A percentile compares a stretch with the other conserved stretches of the same genome.
Conservation (phyloP, 1,284 basidiomycete species). For the Ganoderma sp. region DNA sequence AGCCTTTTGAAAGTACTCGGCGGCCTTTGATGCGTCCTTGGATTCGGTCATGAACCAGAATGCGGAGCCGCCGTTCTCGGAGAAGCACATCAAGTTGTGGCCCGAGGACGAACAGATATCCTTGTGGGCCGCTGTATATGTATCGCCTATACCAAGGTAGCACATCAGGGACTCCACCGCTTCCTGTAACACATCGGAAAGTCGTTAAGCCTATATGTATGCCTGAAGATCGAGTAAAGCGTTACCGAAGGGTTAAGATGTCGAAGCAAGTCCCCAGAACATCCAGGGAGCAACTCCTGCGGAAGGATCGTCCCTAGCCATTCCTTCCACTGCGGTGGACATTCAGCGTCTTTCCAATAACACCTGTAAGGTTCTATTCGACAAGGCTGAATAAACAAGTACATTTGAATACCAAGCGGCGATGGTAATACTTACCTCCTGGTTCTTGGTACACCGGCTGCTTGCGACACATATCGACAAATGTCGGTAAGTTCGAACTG, state of each 20-base stretch:
- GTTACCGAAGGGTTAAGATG: slow-evolving; percentile 54
- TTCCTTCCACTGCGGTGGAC: slow-evolving; percentile 64
- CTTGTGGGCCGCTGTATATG: slow-evolving; percentile 78
- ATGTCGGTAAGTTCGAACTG: slow-evolving; percentile 36
- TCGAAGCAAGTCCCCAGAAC: slow-evolving; percentile 59
- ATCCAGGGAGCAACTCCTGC: slow-evolving; percentile 51
- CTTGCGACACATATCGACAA: slow-evolving; percentile 34
- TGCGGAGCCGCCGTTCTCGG: slow-evolving; percentile 69
- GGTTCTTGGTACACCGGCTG: slow-evolving; percentile 19
- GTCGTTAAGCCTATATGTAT: not conserved
- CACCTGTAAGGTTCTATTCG: slow-evolving; percentile 59
- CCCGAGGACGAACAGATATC: slow-evolving; percentile 81
- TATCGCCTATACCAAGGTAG: slow-evolving; percentile 77
- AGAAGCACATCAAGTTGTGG: slow-evolving; percentile 81
- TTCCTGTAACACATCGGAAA: slow-evolving; percentile 44
- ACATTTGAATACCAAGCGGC: slow-evolving; percentile 8
- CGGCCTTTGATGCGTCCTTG: slow-evolving; percentile 54
- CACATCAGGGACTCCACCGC: slow-evolving; percentile 78
- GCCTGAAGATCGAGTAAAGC: slow-evolving; percentile 24
- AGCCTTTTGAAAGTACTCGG: slow-evolving; percentile 59
- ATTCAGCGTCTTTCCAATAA: slow-evolving; percentile 77
- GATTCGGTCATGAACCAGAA: slow-evolving; percentile 84
- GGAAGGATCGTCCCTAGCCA: slow-evolving; percentile 66
- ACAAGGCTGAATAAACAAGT: not conserved
- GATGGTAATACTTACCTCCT: slow-evolving; percentile 33